A percentile compares a stretch with the other conserved stretches of the same genome.
Evolutionary conservation across 164 flowering plant species (phyloP).

Genomic region (Pachysandra terminalis): DNA sequence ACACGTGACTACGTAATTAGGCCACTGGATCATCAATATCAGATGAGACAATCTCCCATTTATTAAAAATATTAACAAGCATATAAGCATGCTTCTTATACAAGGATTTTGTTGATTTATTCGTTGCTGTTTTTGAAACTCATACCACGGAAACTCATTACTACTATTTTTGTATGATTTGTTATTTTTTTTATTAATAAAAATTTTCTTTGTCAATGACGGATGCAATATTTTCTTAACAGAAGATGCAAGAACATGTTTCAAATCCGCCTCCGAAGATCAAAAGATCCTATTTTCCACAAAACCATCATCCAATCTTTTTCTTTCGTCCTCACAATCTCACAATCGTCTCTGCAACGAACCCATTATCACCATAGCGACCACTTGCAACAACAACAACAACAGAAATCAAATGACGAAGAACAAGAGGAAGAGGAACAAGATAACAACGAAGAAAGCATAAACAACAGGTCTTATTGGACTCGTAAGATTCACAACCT

Average conservation of each 20-base stretch:
- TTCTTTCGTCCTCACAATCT: slow-evolving; percentile 18
- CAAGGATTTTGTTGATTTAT: no score
- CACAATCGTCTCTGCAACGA: not conserved
- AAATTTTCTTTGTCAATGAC: no score
- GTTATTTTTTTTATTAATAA: no score
- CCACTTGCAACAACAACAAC: slow-evolving; percentile 1
- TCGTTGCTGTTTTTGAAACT: no score
- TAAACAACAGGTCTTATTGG: slow-evolving; percentile 49
- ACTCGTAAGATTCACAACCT: slow-evolving; percentile 56
- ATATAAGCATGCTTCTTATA: no score
- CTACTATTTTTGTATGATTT: no score
- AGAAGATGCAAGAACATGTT: not conserved
- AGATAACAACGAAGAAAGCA: slow-evolving; percentile 20
- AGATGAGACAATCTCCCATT: no score
- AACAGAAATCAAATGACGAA: not conserved
- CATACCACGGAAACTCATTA: no score
- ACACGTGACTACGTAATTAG: no score
- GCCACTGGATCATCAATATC: no score
- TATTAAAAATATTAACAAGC: no score
- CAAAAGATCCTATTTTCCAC: slow-evolving; percentile 9
- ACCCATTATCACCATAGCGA: not conserved
- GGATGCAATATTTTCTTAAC: no score
- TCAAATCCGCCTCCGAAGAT: not conserved
- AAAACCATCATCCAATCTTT: slow-evolving; percentile 4
- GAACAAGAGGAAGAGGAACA: slow-evolving; percentile 1